A percentile compares a stretch with the other conserved stretches of the same genome.
Evolutionary conservation across 495 filamentous ascomycete genomes (phyloP).

Genomic region (Hypoxylon perforatum): DNA sequence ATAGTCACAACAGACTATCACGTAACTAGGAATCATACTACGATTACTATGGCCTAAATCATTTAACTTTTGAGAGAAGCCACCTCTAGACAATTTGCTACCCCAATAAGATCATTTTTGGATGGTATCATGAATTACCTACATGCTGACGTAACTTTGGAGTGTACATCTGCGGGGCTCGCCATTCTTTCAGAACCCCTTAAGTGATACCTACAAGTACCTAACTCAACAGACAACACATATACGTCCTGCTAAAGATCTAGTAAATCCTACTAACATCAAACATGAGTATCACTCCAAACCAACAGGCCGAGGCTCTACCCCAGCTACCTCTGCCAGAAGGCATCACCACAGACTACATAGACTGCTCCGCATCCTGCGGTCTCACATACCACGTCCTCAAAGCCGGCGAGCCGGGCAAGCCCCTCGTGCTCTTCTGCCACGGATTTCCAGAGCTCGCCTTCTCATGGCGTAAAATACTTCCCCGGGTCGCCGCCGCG

Average conservation of each 20-base stretch:
- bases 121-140: not conserved
- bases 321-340: conserved; percentile 65
- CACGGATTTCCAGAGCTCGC: conserved; percentile 77
- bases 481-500: conserved; percentile 64
- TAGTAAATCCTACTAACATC: conserved; percentile 10
- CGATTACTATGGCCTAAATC: too few species aligned
- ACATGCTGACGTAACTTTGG: conserved; percentile 1
- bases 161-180: not conserved
- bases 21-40: too few species aligned
- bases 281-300: conserved; percentile 17
- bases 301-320: conserved; percentile 19
- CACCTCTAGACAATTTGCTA: too few species aligned
- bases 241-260: not conserved
- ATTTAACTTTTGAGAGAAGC: too few species aligned
- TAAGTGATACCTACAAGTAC: not conserved
- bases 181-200: not conserved
- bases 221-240: not conserved
- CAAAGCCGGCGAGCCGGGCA: conserved; percentile 60
- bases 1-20: too few species aligned
- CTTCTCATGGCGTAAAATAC: conserved; percentile 74
- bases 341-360: conserved; percentile 61
- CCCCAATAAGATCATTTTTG: too few species aligned
- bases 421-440: conserved; percentile 69
- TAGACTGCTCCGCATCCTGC: conserved; percentile 56
- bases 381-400: conserved; percentile 72